phyloP scores from a whole-genome alignment of 1,139 yeast genomes.

The Blastobotrys ciferrii region DNA sequence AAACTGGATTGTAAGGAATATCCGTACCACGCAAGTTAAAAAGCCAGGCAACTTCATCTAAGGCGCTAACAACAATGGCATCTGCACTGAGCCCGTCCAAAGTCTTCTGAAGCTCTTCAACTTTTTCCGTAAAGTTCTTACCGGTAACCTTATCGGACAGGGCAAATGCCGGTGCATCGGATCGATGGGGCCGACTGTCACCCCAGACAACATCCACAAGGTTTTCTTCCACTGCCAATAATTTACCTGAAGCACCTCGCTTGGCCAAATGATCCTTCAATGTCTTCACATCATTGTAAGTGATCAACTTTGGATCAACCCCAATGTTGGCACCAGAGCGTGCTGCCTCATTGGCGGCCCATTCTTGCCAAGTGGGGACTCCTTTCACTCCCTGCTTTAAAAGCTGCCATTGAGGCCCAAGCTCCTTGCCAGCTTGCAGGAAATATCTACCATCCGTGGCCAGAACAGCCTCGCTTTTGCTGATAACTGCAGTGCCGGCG shows the following conservation, averaged over 20 bases:
- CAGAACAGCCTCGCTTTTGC: conserved; percentile 71
- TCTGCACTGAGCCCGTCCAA: conserved; percentile 44
- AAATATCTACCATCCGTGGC: conserved; percentile 96
- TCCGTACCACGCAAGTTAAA: conserved; percentile 84
- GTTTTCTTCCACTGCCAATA: conserved; percentile 66
- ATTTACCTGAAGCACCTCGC: conserved; percentile 46
- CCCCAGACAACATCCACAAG: conserved; percentile 78
- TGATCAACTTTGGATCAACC: conserved; percentile 68
- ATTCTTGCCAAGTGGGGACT: conserved; percentile 84
- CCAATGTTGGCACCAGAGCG: conserved; percentile 44
- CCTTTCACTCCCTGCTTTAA: conserved; percentile 76
- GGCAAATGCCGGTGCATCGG: conserved; percentile 33
- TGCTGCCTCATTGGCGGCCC: conserved; percentile 51
- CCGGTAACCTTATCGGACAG: conserved; percentile 43
- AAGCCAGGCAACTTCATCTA: conserved; percentile 93
- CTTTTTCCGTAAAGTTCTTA: conserved; percentile 40
- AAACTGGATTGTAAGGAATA: conserved; percentile 88
- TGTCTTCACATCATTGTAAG: conserved; percentile 44
- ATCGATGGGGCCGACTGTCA: conserved; percentile 39
- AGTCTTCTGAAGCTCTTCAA: conserved; percentile 46
- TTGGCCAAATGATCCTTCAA: conserved; percentile 38
- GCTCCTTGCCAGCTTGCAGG: conserved; percentile 82
- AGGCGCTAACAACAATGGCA: conserved; percentile 61
- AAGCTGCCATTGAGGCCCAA: conserved; percentile 79
- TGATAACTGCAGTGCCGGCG: conserved; percentile 88